Evolutionary conservation across 352 stramenopile genomes (phyloP).

Genomic region (Plasmopara muralis): DNA sequence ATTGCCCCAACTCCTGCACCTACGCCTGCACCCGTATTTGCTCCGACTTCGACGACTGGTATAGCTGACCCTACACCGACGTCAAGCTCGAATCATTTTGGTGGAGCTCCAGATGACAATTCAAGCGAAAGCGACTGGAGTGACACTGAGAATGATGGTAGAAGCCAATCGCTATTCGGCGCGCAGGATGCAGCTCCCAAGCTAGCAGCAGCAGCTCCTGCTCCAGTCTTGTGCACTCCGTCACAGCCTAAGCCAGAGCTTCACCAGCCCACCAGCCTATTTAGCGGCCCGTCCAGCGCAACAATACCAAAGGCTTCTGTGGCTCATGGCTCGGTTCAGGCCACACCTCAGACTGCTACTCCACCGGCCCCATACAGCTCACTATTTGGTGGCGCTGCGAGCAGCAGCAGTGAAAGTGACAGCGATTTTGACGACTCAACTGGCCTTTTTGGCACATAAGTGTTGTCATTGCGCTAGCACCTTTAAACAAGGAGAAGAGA

Average conservation of each 20-base stretch:
- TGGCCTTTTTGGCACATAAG: conserved; percentile 68
- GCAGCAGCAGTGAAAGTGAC: conserved; percentile 48
- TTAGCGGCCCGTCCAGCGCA: conserved; percentile 21
- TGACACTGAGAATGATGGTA: conserved; percentile 37
- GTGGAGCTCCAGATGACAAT: conserved; percentile 27
- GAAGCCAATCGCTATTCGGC: conserved; percentile 35
- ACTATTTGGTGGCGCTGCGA: conserved; percentile 53
- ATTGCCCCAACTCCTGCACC: neutral
- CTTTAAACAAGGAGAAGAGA: neutral
- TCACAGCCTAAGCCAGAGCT: conserved; percentile 18
- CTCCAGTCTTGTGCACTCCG: conserved; percentile 20
- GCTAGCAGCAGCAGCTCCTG: conserved; percentile 9
- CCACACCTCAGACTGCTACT: conserved; percentile 16
- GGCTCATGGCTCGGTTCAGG: conserved; percentile 24
- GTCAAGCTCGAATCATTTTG: conserved; percentile 31
- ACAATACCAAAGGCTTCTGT: conserved; percentile 10
- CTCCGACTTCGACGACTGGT: conserved; percentile 4
- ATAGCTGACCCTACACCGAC: neutral
- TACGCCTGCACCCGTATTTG: conserved; percentile 15
- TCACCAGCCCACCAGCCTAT: conserved; percentile 25
- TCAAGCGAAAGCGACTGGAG: conserved; percentile 69
- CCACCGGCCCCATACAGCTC: conserved; percentile 41
- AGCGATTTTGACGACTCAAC: conserved; percentile 75
- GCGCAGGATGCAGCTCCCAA: conserved; percentile 16
- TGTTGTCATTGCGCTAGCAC: conserved; percentile 62